Base-by-base conservation (phyloP, 768 basidiomycete species). In the Rhodocollybia butyracea region DNA sequence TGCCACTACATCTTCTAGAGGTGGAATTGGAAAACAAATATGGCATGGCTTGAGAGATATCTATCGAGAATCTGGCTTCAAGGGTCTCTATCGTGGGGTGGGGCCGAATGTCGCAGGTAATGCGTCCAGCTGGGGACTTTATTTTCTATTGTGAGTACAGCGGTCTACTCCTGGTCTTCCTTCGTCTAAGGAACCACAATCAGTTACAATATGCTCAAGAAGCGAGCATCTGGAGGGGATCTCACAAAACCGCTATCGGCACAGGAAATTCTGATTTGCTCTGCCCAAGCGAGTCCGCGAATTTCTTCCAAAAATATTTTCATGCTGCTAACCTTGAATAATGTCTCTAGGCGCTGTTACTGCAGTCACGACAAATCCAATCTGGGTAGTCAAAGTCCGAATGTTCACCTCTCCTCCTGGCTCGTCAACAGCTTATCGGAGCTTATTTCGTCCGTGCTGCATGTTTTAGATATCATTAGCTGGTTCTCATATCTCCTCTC, bases 381-480 rank as follows among this genome's bases (percentile, higher is more conserved):
- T 98, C 62, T 98, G 96, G 96, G 89, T 98, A 13, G 89, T 98
- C 54, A 91, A 96, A 74, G 95, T 97, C 8, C 85, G 97, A 57
- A 94, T 98, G 86, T 99, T 97, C 66, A 93, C 94, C 1, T 88
- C 94, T 1, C 74, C 73, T 10, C 69, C 80, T 27, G 78, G 81
- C 54, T 82, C 86, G 39, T 84, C 89, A 8, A 74, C 68, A 2
- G 85, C 93, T 1, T 98, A 98, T 69, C 82, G 84, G 17, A 85
- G 88, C 8, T 75, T 94, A 55, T 88, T 83, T 82, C 76, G 93
- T 94, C 58, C 57, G 86, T 53, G 45, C 64, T 34, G 65, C 60
- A 13, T 54, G 32, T 51, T 45, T 12, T 15, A 8, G 19, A 27
- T n/a, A 8, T 27, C 13, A 17, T 4, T n/a, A 45, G 1, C 2